Base-by-base conservation (phyloP, 306 rosid species). In the Psophocarpus tetragonolobus region DNA sequence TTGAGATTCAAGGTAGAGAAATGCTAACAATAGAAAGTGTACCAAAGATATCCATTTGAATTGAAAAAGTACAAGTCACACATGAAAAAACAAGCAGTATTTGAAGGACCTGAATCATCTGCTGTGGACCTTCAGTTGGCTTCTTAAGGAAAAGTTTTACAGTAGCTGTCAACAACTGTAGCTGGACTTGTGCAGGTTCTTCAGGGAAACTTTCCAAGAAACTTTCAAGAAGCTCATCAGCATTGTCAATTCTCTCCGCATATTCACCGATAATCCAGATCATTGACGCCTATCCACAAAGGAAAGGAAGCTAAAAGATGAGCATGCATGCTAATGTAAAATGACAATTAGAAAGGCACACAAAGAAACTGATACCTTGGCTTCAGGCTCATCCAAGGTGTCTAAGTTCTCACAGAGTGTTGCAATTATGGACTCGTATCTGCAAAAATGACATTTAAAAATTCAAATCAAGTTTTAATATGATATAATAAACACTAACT, bases 251-350 rank as follows among this genome's bases (percentile, higher is more conserved):
- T 90, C 99, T 90, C 86, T 96, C 99, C 6, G 99, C 99, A 76
- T 96, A 96, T 74, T 96, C 99, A 47, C 99, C 99, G 85, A 96
- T 96, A 78, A 96, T 96, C 99, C 99, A 96, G 51, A 96, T 96
- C 99, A 96, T 96, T 13, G 99, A 96, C 36, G 99, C 99, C 99
- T 96, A 54, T 58, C 76, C 76, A 42, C 42, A 72, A 17, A 64
- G 89, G 94, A 7, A 65, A 82, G 53, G 10, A 30, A 10, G 57
- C 26, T 26, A 60, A 32, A 29, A 79, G 60, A 54, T 65, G 75
- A 38, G 11, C 48, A 54, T 53, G 15, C 58, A 57, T 67, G 33
- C 48, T 42, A 41, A 73, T 73, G 62, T 60, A 68, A 47, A 71
- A 74, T 27, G 70, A 56, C 33, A 54, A 68, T 63, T 42, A 78